Evolutionary conservation across 805 yeast species (phyloP).

Genomic region (Nematodospora valgi): DNA sequence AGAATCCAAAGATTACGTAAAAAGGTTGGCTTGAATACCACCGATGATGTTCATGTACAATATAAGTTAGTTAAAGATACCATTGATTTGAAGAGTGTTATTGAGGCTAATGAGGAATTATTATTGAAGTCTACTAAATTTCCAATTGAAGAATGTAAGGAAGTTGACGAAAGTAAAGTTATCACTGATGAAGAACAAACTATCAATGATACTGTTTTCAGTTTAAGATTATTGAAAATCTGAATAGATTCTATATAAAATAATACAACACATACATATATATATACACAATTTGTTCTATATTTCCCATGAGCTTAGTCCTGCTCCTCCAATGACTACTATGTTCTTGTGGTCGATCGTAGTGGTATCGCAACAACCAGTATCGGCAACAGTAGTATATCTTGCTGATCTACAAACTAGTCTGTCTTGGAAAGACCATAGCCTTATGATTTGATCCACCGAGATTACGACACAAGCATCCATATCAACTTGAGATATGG

Average conservation of each 20-base stretch:
- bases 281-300: conserved; percentile 1
- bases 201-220: conserved; percentile 71
- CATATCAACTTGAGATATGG: conserved; percentile 39
- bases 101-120: conserved; percentile 62
- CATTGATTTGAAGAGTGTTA: conserved; percentile 57
- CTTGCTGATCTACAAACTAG: conserved; percentile 31
- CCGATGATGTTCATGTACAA: conserved; percentile 91
- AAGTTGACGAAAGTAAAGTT: conserved; percentile 35
- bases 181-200: conserved; percentile 86
- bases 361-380: conserved; percentile 63
- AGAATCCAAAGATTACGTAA: conserved; percentile 97
- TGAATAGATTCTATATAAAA: conserved; percentile 18
- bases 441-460: conserved; percentile 75
- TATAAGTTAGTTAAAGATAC: conserved; percentile 66
- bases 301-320: conserved; percentile 53
- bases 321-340: conserved; percentile 75
- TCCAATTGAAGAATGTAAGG: conserved; percentile 50
- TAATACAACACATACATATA: neutral
- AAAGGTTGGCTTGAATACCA: conserved; percentile 90
- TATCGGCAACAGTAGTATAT: conserved; percentile 87
- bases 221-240: conserved; percentile 71
- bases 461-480: conserved; percentile 56
- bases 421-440: conserved; percentile 50
- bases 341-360: conserved; percentile 23
- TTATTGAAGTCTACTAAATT: conserved; percentile 74